Evolutionary conservation across 345 rosid genomes (phyloP), one percentile per base, ranked within the genome.

Genomic region (Gossypium bickii): DNA sequence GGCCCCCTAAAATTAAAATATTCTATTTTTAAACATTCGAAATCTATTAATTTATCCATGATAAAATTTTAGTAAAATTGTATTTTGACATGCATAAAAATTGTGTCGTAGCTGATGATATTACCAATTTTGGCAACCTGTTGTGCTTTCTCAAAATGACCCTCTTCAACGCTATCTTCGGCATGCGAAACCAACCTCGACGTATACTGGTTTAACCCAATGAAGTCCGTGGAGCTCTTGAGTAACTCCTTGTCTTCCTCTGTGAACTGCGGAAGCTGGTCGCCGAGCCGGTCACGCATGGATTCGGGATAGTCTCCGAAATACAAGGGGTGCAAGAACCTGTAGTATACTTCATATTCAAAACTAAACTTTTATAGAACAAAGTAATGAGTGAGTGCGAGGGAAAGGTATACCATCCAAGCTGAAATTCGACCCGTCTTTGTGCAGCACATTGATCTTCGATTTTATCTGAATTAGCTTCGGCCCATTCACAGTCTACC

Each of bases 191-290:
- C 85, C 51, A 92, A 79, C 83, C 97, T 90, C 22, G 98, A 73
- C 20, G 98, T 90, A 55, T 94, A 94, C 64, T 94, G 93, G 82
- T 94, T 92, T 63, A 94, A 79, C 72, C 98, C 97, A 70, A 92
- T 76, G 79, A 92, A 92, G 79, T 92, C 97, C 79, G 87, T 76
- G 3, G 92, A 77, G 80, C 79, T 85, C 56, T 81, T 74, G 60
- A 90, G 85, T 83, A 92, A 74, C 66, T 82, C 82, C 56, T 82
- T 79, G 48, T 92, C 98, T 86, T 92, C 94, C 47, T 85, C 77
- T 1, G 89, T 82, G 82, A 94, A 94, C 65, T 73, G 72, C 29
- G 98, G 98, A 52, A 94, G 98, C 76, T 15, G 81, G 51, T 85
- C 86, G 68, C 97, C 92, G 56, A 94, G 74, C 74, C 55, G 75